A percentile compares a stretch with the other conserved stretches of the same genome.
Evolutionary conservation across 768 basidiomycete genomes (phyloP).

Genomic region (Leccinum subgranulosum): DNA sequence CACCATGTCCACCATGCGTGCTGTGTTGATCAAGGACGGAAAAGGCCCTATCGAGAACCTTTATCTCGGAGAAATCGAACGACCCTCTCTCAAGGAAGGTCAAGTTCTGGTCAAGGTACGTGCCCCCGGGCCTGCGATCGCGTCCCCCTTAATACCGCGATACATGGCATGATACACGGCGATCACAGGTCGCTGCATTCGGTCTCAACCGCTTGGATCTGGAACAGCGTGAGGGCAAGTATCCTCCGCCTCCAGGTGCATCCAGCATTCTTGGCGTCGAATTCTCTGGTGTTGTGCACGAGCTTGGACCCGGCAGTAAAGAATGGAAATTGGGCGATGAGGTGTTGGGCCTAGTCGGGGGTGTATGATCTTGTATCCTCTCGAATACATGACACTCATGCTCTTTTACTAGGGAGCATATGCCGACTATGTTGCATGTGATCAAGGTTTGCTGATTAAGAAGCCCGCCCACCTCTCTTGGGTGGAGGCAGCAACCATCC

Average conservation of each 20-base stretch:
- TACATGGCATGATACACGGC: not conserved
- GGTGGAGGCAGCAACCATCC: slow-evolving; percentile 83
- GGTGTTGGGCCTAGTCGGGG: slow-evolving; percentile 75
- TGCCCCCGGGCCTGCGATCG: not conserved
- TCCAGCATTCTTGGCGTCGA: slow-evolving; percentile 82
- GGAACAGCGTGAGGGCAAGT: slow-evolving; percentile 64
- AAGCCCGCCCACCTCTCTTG: slow-evolving; percentile 79
- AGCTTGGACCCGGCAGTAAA: slow-evolving; percentile 48
- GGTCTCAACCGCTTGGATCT: slow-evolving; percentile 92
- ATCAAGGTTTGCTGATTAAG: slow-evolving; percentile 60
- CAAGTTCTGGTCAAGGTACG: slow-evolving; percentile 80
- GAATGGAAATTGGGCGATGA: slow-evolving; percentile 64
- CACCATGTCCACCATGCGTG: slow-evolving; percentile 54
- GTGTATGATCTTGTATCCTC: slow-evolving; percentile 44
- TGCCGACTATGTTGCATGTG: slow-evolving; percentile 77
- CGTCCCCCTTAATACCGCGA: not conserved
- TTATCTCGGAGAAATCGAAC: slow-evolving; percentile 69
- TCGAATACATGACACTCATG: not conserved
- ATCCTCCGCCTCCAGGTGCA: slow-evolving; percentile 74
- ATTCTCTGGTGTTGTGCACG: slow-evolving; percentile 67
- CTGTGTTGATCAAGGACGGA: slow-evolving; percentile 72
- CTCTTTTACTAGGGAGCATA: slow-evolving; percentile 69
- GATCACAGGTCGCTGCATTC: slow-evolving; percentile 67
- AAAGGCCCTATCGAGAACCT: slow-evolving; percentile 75
- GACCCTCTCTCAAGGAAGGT: slow-evolving; percentile 52